phyloP scores from a whole-genome alignment of 306 rosid genomes.

The Astragalus glycyphyllos region DNA sequence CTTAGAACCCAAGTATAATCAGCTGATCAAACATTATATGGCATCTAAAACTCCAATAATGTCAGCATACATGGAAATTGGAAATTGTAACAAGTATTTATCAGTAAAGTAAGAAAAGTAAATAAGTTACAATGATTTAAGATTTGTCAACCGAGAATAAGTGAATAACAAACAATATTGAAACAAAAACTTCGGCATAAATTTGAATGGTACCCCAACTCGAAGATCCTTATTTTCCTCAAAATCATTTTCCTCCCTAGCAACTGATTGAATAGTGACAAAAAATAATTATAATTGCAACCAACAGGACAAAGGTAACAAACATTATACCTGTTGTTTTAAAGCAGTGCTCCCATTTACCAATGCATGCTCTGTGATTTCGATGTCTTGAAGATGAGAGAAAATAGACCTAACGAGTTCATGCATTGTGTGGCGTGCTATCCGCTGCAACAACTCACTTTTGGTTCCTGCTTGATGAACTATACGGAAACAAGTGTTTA shows the following conservation, averaged over 20 bases:
- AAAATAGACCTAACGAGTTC: conserved; percentile 88
- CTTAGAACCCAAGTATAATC: conserved; percentile 18
- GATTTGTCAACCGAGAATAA: conserved; percentile 25
- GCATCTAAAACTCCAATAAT: conserved; percentile 25
- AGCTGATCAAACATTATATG: conserved; percentile 5
- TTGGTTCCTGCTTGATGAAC: conserved; percentile 94
- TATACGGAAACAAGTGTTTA: conserved; percentile 88
- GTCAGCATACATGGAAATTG: conserved; percentile 10
- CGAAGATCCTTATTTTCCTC: conserved; percentile 17
- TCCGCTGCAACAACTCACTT: conserved; percentile 90
- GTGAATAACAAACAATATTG: background rate
- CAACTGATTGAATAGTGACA: conserved; percentile 9
- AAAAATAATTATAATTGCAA: conserved; percentile 16
- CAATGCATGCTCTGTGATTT: conserved; percentile 53
- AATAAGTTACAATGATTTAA: conserved; percentile 12
- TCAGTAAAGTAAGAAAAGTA: conserved; percentile 19
- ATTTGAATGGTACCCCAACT: conserved; percentile 6
- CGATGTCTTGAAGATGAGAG: conserved; percentile 82
- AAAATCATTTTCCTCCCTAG: conserved; percentile 2
- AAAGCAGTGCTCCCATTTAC: conserved; percentile 51
- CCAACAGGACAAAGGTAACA: conserved; percentile 16
- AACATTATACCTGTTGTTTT: conserved; percentile 55
- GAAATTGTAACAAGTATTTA: conserved; percentile 19
- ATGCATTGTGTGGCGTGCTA: conserved; percentile 91
- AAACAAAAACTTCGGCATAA: background rate